These are phyloP conservation scores for Kodamaea derodonti DNA, from an alignment of 1,139 yeast genomes.

Conservation along the genomic window DNA sequence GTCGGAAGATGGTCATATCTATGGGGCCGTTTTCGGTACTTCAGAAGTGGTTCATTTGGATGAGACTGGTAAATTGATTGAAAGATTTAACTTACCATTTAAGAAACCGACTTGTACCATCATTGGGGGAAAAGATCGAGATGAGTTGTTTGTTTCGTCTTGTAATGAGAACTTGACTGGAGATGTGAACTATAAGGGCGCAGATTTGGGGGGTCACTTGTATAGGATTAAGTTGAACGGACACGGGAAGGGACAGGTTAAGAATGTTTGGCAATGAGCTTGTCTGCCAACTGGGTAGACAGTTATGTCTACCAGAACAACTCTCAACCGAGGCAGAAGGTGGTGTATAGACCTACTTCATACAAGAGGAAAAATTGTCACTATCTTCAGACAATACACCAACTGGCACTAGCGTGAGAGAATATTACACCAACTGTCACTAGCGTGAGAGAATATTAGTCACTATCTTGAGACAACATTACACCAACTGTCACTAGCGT, in stretches of 20 bases:
- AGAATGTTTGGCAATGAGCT: conserved; percentile 28
- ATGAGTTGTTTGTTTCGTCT: conserved; percentile 65
- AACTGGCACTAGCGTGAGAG: no score
- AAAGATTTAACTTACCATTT: conserved; percentile 50
- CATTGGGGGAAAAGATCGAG: conserved; percentile 58
- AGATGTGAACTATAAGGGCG: conserved; percentile 26
- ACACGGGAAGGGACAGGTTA: conserved; percentile 22
- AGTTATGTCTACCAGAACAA: no score
- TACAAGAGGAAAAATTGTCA: no score
- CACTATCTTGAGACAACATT: no score
- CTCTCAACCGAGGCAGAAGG: no score
- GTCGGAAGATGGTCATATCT: conserved; percentile 59
- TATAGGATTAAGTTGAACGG: conserved; percentile 22
- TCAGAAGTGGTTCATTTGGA: conserved; percentile 52
- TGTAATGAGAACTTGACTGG: conserved; percentile 51
- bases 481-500: no score
- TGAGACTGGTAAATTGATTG: conserved; percentile 47
- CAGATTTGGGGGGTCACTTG: conserved; percentile 47
- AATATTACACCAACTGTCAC: no score
- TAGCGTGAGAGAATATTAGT: no score
- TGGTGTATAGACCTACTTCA: no score
- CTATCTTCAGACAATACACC: no score
- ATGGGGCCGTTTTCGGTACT: conserved; percentile 67
- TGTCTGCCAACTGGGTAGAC: background rate
- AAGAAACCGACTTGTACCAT: conserved; percentile 64